Evolutionary conservation across 495 filamentous ascomycete species (phyloP), one percentile per base, ranked within the genome.

Genomic region (Aspergillus leporis): DNA sequence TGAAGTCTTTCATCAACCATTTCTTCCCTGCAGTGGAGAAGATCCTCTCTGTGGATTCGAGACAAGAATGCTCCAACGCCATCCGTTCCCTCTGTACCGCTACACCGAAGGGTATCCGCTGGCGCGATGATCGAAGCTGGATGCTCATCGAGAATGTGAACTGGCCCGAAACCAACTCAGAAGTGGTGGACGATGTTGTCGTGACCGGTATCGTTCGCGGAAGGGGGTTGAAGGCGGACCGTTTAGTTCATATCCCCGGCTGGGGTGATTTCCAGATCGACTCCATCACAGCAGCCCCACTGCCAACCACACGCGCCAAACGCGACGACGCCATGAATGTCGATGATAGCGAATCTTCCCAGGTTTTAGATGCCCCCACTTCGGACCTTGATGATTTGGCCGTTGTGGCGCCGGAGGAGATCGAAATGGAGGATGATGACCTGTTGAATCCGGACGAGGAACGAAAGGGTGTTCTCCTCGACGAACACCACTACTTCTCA

Each of bases 401-500:
- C 45, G 85, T 89, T 49, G 81, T 98, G 31, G 93, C 94, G 2
- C 93, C 93, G 19, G 92, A 97, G 69, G 88, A 89, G 56, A 80
- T 81, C 13, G 85, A 89, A 67, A 91, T 91, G 83, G 84, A 88
- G 32, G 85, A 88, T 57, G 85, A 88, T 32, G 83, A 87, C 19
- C 79, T 83, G 57, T 75, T 78, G 0, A 69, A 83, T 30, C 84
- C 85, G 7, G 78, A 85, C n/a, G 71, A 70, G 13, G 77, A 79
- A 25, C 81, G 87, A 49, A 86, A 84, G 72, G 93, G 93, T 48
- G 94, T 98, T 4, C 78, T 98, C 43, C 80, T 98, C 30, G 94
- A 98, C 62, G 93, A 96, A 60, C 93, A 98, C 73, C 94, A 97
- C 68, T 98, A 98, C 74, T 98, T 97, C 68, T 93, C 92, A 4